Conservation (phyloP, 495 filamentous ascomycete species). For the Hypoxylon fragiforme region DNA sequence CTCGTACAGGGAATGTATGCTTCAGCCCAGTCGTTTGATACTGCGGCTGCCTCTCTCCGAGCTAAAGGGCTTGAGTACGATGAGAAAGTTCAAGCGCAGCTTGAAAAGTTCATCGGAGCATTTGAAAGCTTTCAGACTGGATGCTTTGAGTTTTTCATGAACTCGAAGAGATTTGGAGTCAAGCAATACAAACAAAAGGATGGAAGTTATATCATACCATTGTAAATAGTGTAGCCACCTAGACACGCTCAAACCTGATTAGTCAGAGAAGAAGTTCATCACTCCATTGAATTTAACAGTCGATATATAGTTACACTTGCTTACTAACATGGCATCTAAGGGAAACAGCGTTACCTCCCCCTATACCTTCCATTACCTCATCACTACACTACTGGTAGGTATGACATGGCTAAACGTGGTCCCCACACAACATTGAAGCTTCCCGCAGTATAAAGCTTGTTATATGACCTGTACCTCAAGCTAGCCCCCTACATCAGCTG, state of each 20-base stretch:
- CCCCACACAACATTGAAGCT: no score
- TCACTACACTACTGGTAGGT: no score
- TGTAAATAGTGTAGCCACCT: not conserved
- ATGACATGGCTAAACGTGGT: no score
- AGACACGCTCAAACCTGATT: no score
- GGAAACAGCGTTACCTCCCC: no score
- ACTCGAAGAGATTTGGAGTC: constrained; percentile 10
- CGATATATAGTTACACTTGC: no score
- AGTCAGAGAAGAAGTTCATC: no score
- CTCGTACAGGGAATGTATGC: constrained; percentile 5
- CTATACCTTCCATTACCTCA: no score
- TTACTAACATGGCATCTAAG: no score
- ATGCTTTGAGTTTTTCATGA: constrained; percentile 9
- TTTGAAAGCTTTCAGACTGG: constrained; percentile 10
- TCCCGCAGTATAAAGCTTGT: no score
- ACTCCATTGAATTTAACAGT: not conserved
- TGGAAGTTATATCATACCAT: constrained; percentile 6
- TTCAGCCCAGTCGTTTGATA: constrained; percentile 2
- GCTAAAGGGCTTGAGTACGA: not conserved
- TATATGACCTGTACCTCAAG: no score
- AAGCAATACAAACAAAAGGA: constrained; percentile 5
- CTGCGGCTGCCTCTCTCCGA: constrained; percentile 4
- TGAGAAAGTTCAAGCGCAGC: not conserved
- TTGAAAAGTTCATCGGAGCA: constrained; percentile 6
- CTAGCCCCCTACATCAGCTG: no score